A percentile compares a stretch with the other conserved stretches of the same genome.
phyloP scores from a whole-genome alignment of 805 yeast genomes.

The Zygotorulaspora danielsina region DNA sequence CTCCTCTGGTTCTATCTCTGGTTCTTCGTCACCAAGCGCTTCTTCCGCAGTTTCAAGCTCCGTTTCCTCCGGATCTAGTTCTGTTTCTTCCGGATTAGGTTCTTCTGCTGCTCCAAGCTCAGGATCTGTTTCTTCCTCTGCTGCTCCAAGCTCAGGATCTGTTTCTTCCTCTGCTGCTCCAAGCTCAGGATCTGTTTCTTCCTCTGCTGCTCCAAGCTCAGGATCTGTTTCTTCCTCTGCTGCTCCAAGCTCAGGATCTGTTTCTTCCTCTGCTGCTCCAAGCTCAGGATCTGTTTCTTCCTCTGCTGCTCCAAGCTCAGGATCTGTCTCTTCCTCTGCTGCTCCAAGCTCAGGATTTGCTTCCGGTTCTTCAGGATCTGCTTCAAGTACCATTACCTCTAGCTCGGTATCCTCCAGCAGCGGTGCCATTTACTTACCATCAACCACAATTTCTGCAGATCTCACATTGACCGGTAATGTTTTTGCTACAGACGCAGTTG shows the following conservation, averaged over 20 bases:
- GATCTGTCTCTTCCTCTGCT: constrained; percentile 7
- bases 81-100: constrained; percentile 6
- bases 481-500: constrained; percentile 5
- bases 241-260: constrained; percentile 8
- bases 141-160: too few species aligned
- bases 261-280: constrained; percentile 2
- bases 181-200: constrained; percentile 9
- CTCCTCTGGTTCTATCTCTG: constrained; percentile 6
- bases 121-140: constrained; percentile 10
- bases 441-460: constrained; percentile 3
- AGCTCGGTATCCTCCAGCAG: neutral
- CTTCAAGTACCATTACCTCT: neutral
- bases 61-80: constrained; percentile 1
- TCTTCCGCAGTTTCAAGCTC: constrained; percentile 1
- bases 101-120: constrained; percentile 8
- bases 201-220: too few species aligned
- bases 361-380: constrained; percentile 3
- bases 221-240: constrained; percentile 7
- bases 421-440: constrained; percentile 1
- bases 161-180: constrained; percentile 6
- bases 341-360: constrained; percentile 2
- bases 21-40: constrained; percentile 12
- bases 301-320: too few species aligned
- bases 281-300: neutral
- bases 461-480: constrained; percentile 4